phyloP scores from a whole-genome alignment of 495 filamentous ascomycete species.

The Talaromyces ruber region DNA sequence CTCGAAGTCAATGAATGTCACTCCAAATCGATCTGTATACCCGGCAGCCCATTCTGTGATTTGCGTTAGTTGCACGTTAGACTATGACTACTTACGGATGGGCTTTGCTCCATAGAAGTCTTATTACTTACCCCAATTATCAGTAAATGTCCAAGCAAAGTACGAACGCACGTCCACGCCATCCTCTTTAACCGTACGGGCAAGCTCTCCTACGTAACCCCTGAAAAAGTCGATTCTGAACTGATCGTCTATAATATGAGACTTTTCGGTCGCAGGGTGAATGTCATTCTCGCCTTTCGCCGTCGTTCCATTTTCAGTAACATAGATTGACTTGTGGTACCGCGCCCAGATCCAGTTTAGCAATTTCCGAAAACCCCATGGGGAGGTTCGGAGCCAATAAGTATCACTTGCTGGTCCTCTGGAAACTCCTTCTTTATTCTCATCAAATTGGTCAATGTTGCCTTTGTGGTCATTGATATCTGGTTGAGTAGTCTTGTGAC shows the following conservation, averaged over 20 bases:
- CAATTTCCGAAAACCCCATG: slow-evolving; percentile 34
- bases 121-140: slow-evolving; percentile 28
- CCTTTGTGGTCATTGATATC: slow-evolving; percentile 38
- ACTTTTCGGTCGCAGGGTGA: slow-evolving; percentile 11
- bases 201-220: slow-evolving; percentile 35
- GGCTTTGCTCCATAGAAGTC: neutral
- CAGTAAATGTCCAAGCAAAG: slow-evolving; percentile 40
- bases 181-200: slow-evolving; percentile 32
- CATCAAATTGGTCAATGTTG: slow-evolving; percentile 32
- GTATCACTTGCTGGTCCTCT: slow-evolving; percentile 40
- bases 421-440: slow-evolving; percentile 34
- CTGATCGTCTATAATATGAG: slow-evolving; percentile 28
- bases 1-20: slow-evolving; percentile 34
- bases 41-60: slow-evolving; percentile 39
- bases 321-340: slow-evolving; percentile 37
- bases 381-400: slow-evolving; percentile 36
- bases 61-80: neutral
- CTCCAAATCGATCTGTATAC: slow-evolving; percentile 38
- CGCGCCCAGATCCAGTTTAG: slow-evolving; percentile 33
- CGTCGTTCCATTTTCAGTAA: slow-evolving; percentile 44
- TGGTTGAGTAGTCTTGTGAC: slow-evolving; percentile 24
- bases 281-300: slow-evolving; percentile 35
- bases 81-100: neutral
- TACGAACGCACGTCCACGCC: slow-evolving; percentile 38
- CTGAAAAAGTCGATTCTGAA: slow-evolving; percentile 39